Percentiles rank a stretch among this genome's conserved stretches.
phyloP scores from a whole-genome alignment of 106 monocot species.

The Apostasia ramifera region DNA sequence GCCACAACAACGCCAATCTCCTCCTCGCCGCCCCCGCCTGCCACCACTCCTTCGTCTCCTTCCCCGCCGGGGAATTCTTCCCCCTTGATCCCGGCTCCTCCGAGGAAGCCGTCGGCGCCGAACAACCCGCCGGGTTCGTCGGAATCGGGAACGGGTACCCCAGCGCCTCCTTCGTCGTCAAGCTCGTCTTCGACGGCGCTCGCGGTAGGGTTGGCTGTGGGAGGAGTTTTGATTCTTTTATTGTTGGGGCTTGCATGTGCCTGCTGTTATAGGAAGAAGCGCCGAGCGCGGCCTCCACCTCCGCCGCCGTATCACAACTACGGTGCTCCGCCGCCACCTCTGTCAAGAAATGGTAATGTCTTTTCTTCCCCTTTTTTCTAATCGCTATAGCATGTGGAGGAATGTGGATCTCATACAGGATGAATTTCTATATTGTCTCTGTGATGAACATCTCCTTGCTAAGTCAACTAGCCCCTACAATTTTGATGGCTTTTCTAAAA shows the following conservation, averaged over 20 bases:
- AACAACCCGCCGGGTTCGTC: not conserved
- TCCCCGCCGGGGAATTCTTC: not conserved
- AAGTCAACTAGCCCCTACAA: not conserved
- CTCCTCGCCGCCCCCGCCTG: not conserved
- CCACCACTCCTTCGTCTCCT: not conserved
- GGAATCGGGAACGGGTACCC: not conserved
- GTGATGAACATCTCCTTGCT: not conserved
- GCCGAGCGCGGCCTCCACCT: not conserved
- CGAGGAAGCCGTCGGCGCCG: not conserved
- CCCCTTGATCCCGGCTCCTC: not conserved
- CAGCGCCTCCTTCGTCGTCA: not conserved
- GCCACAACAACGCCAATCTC: not conserved
- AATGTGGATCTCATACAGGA: not conserved
- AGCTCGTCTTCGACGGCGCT: not conserved
- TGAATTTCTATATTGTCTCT: too few relatives aligned
- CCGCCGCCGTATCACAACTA: not conserved
- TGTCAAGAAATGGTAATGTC: constrained; percentile 12
- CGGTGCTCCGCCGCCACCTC: constrained; percentile 14
- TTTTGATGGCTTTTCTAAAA: not conserved
- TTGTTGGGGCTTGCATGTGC: not conserved
- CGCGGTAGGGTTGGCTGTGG: not conserved
- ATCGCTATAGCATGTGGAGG: not conserved
- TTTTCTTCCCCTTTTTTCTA: not conserved
- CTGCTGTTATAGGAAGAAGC: constrained; percentile 2
- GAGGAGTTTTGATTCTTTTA: not conserved